phyloP scores from a whole-genome alignment of 2,329 filamentous ascomycete species.

The Pleurostoma richardsiae region DNA sequence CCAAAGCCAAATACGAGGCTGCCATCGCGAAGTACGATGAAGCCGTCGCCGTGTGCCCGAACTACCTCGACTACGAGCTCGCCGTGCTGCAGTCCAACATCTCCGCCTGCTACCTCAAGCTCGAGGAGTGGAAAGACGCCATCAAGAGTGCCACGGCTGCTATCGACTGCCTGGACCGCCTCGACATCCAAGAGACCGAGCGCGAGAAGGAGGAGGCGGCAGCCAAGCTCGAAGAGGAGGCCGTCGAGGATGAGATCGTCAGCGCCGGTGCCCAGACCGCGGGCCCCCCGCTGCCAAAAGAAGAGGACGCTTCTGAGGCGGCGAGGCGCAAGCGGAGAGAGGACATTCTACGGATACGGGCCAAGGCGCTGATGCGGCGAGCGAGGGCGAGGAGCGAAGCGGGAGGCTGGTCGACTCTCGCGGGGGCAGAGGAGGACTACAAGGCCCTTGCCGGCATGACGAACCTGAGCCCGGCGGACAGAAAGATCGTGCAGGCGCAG shows the following conservation, averaged over 20 bases:
- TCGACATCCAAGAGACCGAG: slow-evolving; percentile 33
- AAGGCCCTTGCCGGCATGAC: slow-evolving; percentile 54
- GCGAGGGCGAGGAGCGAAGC: slow-evolving; percentile 67
- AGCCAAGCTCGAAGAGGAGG: slow-evolving; percentile 34
- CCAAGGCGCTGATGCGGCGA: slow-evolving; percentile 77
- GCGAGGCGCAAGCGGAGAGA: slow-evolving; percentile 35
- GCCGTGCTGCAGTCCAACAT: slow-evolving; percentile 87
- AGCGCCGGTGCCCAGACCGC: slow-evolving; percentile 52
- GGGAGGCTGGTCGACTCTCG: slow-evolving; percentile 73
- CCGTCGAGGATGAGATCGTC: slow-evolving; percentile 52
- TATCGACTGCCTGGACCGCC: slow-evolving; percentile 64
- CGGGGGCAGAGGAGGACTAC: slow-evolving; percentile 78
- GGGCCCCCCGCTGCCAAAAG: slow-evolving; percentile 27
- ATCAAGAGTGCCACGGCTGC: slow-evolving; percentile 68
- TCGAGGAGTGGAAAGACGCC: slow-evolving; percentile 80
- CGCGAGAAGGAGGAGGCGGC: slow-evolving; percentile 41
- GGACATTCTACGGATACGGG: slow-evolving; percentile 71
- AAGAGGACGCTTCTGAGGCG: slow-evolving; percentile 19
- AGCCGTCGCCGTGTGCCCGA: slow-evolving; percentile 72
- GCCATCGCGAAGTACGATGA: slow-evolving; percentile 81
- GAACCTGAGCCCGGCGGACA: slow-evolving; percentile 61
- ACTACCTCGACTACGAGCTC: slow-evolving; percentile 81
- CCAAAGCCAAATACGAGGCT: slow-evolving; percentile 63
- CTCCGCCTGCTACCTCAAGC: slow-evolving; percentile 80
- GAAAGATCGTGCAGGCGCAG: slow-evolving; percentile 61